Conservation (phyloP, 306 rosid genomes). For the Dicorynia guianensis region DNA sequence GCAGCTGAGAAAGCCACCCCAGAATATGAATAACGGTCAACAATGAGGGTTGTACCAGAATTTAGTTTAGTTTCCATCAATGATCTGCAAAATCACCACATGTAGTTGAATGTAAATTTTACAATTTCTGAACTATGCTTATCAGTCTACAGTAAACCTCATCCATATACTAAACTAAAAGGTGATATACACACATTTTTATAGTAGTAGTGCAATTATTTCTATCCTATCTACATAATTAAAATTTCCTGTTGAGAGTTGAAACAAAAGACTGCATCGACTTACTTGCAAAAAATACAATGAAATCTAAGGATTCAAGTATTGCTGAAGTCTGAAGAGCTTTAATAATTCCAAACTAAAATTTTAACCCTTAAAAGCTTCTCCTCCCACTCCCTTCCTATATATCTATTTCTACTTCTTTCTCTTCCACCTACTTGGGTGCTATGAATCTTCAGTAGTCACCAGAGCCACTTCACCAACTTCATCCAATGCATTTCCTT, state of each 20-base stretch:
- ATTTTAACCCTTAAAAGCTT: not conserved
- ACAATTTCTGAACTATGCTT: not conserved
- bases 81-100: slow-evolving; percentile 55
- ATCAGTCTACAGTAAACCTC: not conserved
- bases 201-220: not conserved
- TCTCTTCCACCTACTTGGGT: not conserved
- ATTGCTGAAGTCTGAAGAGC: not conserved
- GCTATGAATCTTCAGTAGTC: slow-evolving; percentile 23
- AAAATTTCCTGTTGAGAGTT: not conserved
- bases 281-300: slow-evolving; percentile 14
- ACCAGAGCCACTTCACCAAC: slow-evolving; percentile 1
- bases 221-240: slow-evolving; percentile 4
- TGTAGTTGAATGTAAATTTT: slow-evolving; percentile 6
- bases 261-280: not conserved
- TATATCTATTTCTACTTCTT: not conserved
- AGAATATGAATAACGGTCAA: slow-evolving; percentile 96
- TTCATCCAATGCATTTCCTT: slow-evolving; percentile 14
- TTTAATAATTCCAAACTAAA: not conserved
- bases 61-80: slow-evolving; percentile 87
- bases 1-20: slow-evolving; percentile 97
- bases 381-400: not conserved
- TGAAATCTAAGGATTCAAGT: slow-evolving; percentile 20
- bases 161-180: not conserved
- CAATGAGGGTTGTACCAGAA: slow-evolving; percentile 85
- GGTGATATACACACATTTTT: not conserved